A percentile compares a stretch with the other conserved stretches of the same genome.
phyloP scores from a whole-genome alignment of 257 asterid genomes.

The Plantago major region DNA sequence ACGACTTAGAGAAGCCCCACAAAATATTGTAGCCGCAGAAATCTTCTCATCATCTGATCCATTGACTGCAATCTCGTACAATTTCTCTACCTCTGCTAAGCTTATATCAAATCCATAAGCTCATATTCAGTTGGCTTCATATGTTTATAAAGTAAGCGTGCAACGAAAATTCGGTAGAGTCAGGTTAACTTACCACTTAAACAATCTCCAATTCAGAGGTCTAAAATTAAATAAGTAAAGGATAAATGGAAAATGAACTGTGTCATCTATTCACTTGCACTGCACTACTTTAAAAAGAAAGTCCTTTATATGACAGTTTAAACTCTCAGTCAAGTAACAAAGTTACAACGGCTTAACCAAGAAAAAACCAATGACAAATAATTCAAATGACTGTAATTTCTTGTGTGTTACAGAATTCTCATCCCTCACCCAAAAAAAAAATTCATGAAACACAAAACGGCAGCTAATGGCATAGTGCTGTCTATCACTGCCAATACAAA shows the following conservation, averaged over 20 bases:
- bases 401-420: too few relatives aligned
- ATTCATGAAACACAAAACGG: too few relatives aligned
- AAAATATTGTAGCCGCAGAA: conserved; percentile 83
- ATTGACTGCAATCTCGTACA: conserved; percentile 79
- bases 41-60: conserved; percentile 94
- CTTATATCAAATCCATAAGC: conserved; percentile 70
- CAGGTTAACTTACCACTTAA: conserved; percentile 10
- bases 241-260: not conserved
- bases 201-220: conserved; percentile 12
- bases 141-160: conserved; percentile 1
- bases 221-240: not conserved
- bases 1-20: conserved; percentile 93
- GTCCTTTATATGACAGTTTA: too few relatives aligned
- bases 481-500: too few relatives aligned
- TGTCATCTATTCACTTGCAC: too few relatives aligned
- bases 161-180: conserved; percentile 7
- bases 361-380: too few relatives aligned
- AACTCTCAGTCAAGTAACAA: too few relatives aligned
- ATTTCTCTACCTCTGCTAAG: conserved; percentile 95
- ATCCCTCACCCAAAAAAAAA: too few relatives aligned
- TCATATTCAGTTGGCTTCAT: conserved; percentile 55
- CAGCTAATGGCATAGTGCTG: too few relatives aligned
- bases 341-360: too few relatives aligned
- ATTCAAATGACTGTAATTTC: too few relatives aligned
- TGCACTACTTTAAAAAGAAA: too few relatives aligned